phyloP scores from a whole-genome alignment of 2,329 filamentous ascomycete species.

The Nothopassalora personata region DNA sequence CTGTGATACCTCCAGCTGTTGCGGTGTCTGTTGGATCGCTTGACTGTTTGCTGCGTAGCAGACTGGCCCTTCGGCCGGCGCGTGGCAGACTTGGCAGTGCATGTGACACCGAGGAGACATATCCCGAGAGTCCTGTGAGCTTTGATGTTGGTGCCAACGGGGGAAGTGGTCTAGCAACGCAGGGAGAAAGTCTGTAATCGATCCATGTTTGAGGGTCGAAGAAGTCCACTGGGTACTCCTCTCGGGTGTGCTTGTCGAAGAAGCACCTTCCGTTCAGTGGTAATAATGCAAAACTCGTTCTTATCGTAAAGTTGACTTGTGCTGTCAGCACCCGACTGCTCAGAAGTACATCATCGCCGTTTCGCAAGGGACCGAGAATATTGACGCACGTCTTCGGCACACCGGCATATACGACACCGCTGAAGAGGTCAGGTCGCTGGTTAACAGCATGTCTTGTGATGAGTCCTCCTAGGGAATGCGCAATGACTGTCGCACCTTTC shows the following conservation, averaged over 20 bases:
- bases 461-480: slow-evolving; percentile 80
- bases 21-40: slow-evolving; percentile 13
- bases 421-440: slow-evolving; percentile 74
- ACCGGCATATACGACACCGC: slow-evolving; percentile 79
- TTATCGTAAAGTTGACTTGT: slow-evolving; percentile 86
- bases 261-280: slow-evolving; percentile 86
- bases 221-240: slow-evolving; percentile 78
- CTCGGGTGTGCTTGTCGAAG: slow-evolving; percentile 72
- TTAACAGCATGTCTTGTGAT: slow-evolving; percentile 88
- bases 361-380: slow-evolving; percentile 80
- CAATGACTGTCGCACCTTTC: slow-evolving; percentile 72
- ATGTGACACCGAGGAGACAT: slow-evolving; percentile 46
- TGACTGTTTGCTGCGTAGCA: slow-evolving; percentile 12
- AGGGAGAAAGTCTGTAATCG: slow-evolving; percentile 71
- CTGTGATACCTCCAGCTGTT: slow-evolving; percentile 23
- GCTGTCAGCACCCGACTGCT: slow-evolving; percentile 87
- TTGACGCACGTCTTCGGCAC: slow-evolving; percentile 83
- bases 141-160: slow-evolving; percentile 38
- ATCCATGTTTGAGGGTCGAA: slow-evolving; percentile 76
- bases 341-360: slow-evolving; percentile 86
- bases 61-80: slow-evolving; percentile 25
- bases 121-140: slow-evolving; percentile 38
- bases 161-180: slow-evolving; percentile 63
- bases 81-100: slow-evolving; percentile 35
- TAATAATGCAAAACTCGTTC: slow-evolving; percentile 78